These are phyloP conservation scores for Ophiosphaerella korrae DNA, from an alignment of 2,329 filamentous ascomycete species.

Conservation along the genomic window DNA sequence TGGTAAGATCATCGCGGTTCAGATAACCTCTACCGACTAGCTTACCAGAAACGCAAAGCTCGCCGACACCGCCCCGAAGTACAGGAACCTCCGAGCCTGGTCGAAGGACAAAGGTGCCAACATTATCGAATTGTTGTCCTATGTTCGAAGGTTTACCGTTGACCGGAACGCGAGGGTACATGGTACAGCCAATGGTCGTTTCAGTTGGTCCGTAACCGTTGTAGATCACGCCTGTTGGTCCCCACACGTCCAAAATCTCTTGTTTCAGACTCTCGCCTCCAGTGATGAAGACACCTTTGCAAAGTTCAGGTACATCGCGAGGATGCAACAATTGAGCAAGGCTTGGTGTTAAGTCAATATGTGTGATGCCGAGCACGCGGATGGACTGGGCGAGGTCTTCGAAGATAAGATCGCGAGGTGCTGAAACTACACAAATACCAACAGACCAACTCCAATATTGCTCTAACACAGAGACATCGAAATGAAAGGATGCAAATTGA, in stretches of 20 bases:
- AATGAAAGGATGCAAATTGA: conserved; percentile 93
- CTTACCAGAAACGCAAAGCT: conserved; percentile 85
- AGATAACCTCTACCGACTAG: conserved; percentile 90
- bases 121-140: conserved; percentile 83
- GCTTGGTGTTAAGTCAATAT: conserved; percentile 90
- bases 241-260: conserved; percentile 88
- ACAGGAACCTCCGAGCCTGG: conserved; percentile 74
- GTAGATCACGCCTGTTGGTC: conserved; percentile 78
- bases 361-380: conserved; percentile 74
- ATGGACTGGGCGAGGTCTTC: conserved; percentile 80
- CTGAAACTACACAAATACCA: conserved; percentile 81
- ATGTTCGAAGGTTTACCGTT: conserved; percentile 88
- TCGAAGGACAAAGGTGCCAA: conserved; percentile 78
- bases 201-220: conserved; percentile 92
- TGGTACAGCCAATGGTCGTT: conserved; percentile 89
- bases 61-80: conserved; percentile 77
- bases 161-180: conserved; percentile 78
- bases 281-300: conserved; percentile 87
- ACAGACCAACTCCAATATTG: conserved; percentile 97
- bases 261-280: conserved; percentile 87
- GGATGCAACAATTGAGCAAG: conserved; percentile 79
- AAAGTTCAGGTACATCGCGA: conserved; percentile 78
- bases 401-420: conserved; percentile 81
- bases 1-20: conserved; percentile 76
- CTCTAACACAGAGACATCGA: conserved; percentile 90